Base-by-base conservation (phyloP, 768 basidiomycete species). In the Pleurotus sapidus region DNA sequence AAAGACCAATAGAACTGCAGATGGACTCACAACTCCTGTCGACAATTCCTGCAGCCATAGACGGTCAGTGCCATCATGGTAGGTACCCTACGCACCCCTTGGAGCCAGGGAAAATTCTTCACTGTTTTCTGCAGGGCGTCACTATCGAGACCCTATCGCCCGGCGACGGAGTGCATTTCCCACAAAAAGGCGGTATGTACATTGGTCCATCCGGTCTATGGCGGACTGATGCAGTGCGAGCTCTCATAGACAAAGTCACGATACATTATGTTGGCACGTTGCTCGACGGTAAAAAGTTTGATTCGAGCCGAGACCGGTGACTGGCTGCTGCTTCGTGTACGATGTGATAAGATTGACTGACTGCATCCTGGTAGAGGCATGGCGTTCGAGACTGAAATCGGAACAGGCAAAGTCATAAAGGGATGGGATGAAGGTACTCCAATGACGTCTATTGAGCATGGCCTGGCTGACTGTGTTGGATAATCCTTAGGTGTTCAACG, bases 201-300 rank as follows among this genome's bases (percentile, higher is more conserved):
- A 49, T 43, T 47, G 59, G 37, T 58, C 58, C 59, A 49, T 55
- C 61, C 37, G 58, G 51, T 57, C 61, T 61, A 20, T 39, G 9
- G 39, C 38, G 51, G 51, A 54, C 51, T 54, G 38, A 54, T 7
- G 30, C 30, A 34, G 14, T 43, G 23, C 46, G 25, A 56, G 39
- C 34, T 17, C 8, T 30, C 49, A 30, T 63, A 90, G 89, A 91
- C 75, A 79, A 18, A 25, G 90, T 93, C 37, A 72, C 59, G 5
- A 92, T 95, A 57, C 90, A 94, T 71, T 95, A 94, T 64, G 79
- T 86, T 45, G 93, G 91, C 20, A 91, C 80, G 18, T 80, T 93
- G 14, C 14, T 61, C 3, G 74, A 89, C 65, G 90, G 89, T 45
- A 74, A 59, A 24, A 74, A 72, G 64, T 92, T 92, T 71, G 91